Base-by-base conservation (phyloP, 805 yeast species). In the Tetrapisispora phaffii region DNA sequence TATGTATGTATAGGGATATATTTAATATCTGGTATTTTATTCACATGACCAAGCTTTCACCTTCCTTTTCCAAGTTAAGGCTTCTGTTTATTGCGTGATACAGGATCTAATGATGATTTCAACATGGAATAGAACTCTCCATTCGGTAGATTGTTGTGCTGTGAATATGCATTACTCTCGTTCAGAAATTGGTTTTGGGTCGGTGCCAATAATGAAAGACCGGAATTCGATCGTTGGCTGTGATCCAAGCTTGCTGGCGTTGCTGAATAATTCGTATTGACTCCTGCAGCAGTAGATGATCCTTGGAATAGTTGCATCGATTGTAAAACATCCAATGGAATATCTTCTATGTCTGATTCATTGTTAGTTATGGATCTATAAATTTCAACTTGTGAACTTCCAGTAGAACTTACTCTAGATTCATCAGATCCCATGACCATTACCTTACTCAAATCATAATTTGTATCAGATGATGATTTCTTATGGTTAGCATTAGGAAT, bases 271-370 rank as follows among this genome's bases (percentile, higher is more conserved):
- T 21, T 24, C 19, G 19, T 24, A 37, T 23, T 37, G 12, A 32
- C 16, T 22, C 13, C 16, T 1, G 23, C 4, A 13, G 40, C 15
- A 7, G n/a, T 16, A 3, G 29, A 5, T 7, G 37, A 2, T 3
- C 9, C 15, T 24, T 43, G 45, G 15, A 43, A 43, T 13, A 41
- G 37, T 32, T 23, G 37, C 45, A 43, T 43, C 15, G 45, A 43
- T 32, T 35, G 39, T 23, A 43, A 26, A 16, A 43, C 45, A 22
- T 43, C 34, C 13, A 37, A 20, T 20, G 45, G 45, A 28, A 43
- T 26, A 22, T 43, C 45, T 33, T 43, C 45, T 8, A 43, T 37
- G 26, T 43, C 45, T 12, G 45, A 37, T 37, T 43, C 45, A 33
- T 36, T 42, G 24, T 29, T 43, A 9, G 45, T 43, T 4, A 43